phyloP scores from a whole-genome alignment of 1,284 basidiomycete genomes.

The Leccinum pachyderme region DNA sequence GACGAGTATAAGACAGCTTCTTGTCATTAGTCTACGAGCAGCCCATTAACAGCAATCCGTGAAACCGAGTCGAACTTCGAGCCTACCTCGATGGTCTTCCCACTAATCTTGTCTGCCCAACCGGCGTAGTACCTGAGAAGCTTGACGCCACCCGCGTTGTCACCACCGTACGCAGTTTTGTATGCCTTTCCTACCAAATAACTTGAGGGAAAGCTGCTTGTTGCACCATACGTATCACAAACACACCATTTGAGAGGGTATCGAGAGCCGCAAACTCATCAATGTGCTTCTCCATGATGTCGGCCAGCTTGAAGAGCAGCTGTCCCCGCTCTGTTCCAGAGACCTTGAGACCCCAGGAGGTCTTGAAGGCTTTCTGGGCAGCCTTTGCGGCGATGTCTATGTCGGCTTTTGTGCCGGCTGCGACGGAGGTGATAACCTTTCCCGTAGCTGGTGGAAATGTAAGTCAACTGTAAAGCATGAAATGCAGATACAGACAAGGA shows the following conservation, averaged over 20 bases:
- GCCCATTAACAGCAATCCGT: neutral
- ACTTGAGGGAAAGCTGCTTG: neutral
- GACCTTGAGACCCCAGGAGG: slow-evolving; percentile 53
- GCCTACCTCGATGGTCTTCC: slow-evolving; percentile 46
- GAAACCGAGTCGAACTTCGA: neutral
- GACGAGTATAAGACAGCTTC: slow-evolving; percentile 13
- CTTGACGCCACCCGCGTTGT: slow-evolving; percentile 49
- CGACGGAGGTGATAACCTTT: slow-evolving; percentile 21
- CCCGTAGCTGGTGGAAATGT: slow-evolving; percentile 19
- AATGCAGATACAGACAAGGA: slow-evolving; percentile 13
- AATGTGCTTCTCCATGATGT: slow-evolving; percentile 60
- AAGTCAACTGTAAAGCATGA: neutral
- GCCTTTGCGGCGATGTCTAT: slow-evolving; percentile 36
- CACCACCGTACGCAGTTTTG: slow-evolving; percentile 47
- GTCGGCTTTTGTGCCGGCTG: slow-evolving; percentile 23
- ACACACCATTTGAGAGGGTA: slow-evolving; percentile 52
- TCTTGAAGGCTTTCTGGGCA: slow-evolving; percentile 47
- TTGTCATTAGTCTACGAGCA: slow-evolving; percentile 3
- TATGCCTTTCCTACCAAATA: slow-evolving; percentile 45
- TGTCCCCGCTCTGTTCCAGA: slow-evolving; percentile 58
- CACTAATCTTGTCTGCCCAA: slow-evolving; percentile 55
- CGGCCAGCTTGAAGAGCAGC: slow-evolving; percentile 58
- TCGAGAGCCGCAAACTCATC: slow-evolving; percentile 68
- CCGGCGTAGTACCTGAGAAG: slow-evolving; percentile 39
- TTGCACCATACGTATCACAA: neutral